Evolutionary conservation across 768 basidiomycete genomes (phyloP).

Genomic region (Mycena vulgaris): DNA sequence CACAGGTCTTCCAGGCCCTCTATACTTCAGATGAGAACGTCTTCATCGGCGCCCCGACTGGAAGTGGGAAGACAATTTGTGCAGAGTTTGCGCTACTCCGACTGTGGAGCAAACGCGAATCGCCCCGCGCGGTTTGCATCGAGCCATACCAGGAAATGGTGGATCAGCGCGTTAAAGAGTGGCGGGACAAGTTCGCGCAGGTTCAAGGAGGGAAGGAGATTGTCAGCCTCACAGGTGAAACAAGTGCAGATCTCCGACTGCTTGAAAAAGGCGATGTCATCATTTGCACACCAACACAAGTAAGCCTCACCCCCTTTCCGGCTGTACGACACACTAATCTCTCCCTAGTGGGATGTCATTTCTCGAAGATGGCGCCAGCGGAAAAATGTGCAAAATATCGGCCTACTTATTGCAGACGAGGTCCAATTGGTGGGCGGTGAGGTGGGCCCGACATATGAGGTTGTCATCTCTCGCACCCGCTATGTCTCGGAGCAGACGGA

Average conservation of each 20-base stretch:
- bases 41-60: conserved; percentile 96
- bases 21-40: conserved; percentile 98
- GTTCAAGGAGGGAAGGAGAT: conserved; percentile 96
- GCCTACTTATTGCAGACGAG: conserved; percentile 95
- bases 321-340: conserved; percentile 4
- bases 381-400: conserved; percentile 96
- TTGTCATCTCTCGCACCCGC: conserved; percentile 95
- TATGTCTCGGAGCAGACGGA: conserved; percentile 97
- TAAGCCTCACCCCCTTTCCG: conserved; percentile 52
- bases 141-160: conserved; percentile 99
- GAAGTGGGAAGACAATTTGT: conserved; percentile 97
- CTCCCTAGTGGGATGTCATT: conserved; percentile 90
- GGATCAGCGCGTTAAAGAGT: conserved; percentile 89
- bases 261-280: conserved; percentile 94
- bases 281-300: conserved; percentile 94
- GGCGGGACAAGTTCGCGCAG: conserved; percentile 86
- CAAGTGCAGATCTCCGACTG: conserved; percentile 90
- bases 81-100: conserved; percentile 96
- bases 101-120: conserved; percentile 92
- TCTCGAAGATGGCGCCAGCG: conserved; percentile 97
- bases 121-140: conserved; percentile 91
- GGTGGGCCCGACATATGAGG: conserved; percentile 96
- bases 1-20: conserved; percentile 98
- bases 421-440: conserved; percentile 96
- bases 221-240: conserved; percentile 94